Percentiles rank a stretch among this genome's conserved stretches.
phyloP scores from a whole-genome alignment of 768 basidiomycete species.

The Phlebiopsis flavidoalba region DNA sequence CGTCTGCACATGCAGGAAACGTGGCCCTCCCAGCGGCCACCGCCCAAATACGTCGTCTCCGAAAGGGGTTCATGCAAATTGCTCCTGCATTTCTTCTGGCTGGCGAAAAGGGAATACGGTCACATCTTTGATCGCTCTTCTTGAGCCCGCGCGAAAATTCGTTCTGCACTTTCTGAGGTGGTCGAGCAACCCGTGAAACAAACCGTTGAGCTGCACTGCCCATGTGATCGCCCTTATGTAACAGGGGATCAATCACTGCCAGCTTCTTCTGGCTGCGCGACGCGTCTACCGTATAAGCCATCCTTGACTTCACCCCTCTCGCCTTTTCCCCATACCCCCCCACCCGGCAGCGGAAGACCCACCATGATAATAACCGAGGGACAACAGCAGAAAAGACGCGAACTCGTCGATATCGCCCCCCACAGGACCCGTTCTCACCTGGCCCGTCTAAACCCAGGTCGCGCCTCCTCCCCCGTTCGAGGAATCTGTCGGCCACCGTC shows the following conservation, averaged over 20 bases:
- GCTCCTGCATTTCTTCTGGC: neutral
- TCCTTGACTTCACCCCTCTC: neutral
- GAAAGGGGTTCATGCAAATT: too few relatives aligned
- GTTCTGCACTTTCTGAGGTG: neutral
- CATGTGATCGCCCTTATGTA: neutral
- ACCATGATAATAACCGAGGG: neutral
- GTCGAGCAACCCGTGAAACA: neutral
- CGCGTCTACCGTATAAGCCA: neutral
- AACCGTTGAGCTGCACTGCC: neutral
- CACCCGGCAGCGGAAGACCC: neutral
- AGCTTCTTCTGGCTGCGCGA: neutral
- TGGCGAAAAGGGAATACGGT: neutral
- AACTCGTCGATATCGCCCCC: neutral
- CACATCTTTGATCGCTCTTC: neutral
- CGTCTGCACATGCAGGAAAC: neutral
- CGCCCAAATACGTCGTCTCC: neutral
- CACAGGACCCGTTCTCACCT: neutral
- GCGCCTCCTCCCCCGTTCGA: neutral
- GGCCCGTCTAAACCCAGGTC: neutral
- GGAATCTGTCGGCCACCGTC: neutral
- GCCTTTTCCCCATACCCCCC: neutral
- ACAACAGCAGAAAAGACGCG: slow-evolving; percentile 6
- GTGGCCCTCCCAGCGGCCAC: neutral
- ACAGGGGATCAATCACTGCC: neutral
- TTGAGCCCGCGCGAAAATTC: neutral